Base-by-base conservation (phyloP, 2,329 filamentous ascomycete genomes). In the Penicillium olsonii region DNA sequence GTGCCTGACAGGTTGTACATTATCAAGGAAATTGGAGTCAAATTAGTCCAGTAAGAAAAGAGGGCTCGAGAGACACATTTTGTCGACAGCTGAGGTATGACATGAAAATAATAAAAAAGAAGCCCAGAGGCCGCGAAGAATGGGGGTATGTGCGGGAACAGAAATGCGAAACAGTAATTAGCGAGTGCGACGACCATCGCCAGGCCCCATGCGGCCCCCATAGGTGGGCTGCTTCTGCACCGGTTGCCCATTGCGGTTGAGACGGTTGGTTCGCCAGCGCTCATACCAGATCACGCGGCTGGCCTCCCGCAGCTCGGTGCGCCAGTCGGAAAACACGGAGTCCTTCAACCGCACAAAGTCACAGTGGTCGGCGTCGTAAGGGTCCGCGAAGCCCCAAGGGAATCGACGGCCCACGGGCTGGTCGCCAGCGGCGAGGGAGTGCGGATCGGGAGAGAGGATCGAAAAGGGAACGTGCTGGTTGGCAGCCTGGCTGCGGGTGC, bases 341-440 rank as follows among this genome's bases (percentile, higher is more conserved):
- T 97, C 92, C 74, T 94, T 94, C 59, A 99, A 81, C 54, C 87
- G 87, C 48, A 88, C 78, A 70, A 96, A 99, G 72, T 99, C 94
- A 74, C 94, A 99, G 74, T 99, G 94, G 61, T 88, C 84, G 24
- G 85, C 80, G 64, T 97, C 87, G 76, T 94, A 92, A 0, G 94
- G 94, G 66, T 97, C 90, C 4, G 94, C 94, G 61, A 96, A 95
- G 6, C 94, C 94, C 94, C 94, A 99, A 0, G 94, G 89, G 69
- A 97, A 99, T 57, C 87, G 86, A 52, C 94, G 88, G 38, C 94
- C 94, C 52, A 95, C 75, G 2, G 71, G 74, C 34, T 70, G 65
- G 47, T 73, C 66, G 9, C 66, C 68, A 24, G 69, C 66, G 22
- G 95, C 89, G 26, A 76, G 55, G 2, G 73, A 74, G 72, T 97